Evolutionary conservation across 768 basidiomycete species (phyloP), one percentile per base, ranked within the genome.

Genomic region (Multifurca ochricompacta): DNA sequence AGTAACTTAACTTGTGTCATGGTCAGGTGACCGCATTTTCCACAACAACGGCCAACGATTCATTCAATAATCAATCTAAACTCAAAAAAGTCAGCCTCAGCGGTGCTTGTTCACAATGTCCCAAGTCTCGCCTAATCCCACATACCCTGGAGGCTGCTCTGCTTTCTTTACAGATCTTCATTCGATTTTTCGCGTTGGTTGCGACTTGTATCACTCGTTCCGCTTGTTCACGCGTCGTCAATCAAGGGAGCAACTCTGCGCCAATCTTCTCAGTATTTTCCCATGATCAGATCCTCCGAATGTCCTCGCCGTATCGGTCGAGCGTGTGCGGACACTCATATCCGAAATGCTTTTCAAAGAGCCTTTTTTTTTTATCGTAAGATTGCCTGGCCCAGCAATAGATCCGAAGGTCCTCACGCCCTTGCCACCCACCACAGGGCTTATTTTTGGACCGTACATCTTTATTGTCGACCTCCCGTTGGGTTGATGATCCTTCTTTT

Each of bases 141-240:
- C 37, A 6, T 59, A 59, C 32, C 58, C 58, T 18, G 58, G 58
- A 18, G 58, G 58, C 32, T 45, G 37, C 28, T 35, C 47, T 56
- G 54, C 53, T 14, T 59, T 59, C 44, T 59, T 56, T 44, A 37
- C 53, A 31, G 58, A 59, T 45, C 58, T 59, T n/a, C 58, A 59
- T 13, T 59, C 21, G 35, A 48, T 21, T 59, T 56, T 30, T 31
- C 58, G 32, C 58, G 54, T 36, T 59, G 58, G 58, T 36, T 56
- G 43, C 54, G 58, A 46, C 48, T 56, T 37, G 48, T 59, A n/a
- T 36, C 44, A 4, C 44, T 59, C 30, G 44, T 59, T 9, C 58
- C 58, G 13, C 43, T 59, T 16, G 48, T 57, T 30, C 54, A 57
- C 13, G 48, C 54, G 5, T 56, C 58, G 5, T 56, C 58, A 1